These are phyloP conservation scores for Myochromella boudieri DNA, from an alignment of 768 basidiomycete genomes.

Conservation along the genomic window DNA sequence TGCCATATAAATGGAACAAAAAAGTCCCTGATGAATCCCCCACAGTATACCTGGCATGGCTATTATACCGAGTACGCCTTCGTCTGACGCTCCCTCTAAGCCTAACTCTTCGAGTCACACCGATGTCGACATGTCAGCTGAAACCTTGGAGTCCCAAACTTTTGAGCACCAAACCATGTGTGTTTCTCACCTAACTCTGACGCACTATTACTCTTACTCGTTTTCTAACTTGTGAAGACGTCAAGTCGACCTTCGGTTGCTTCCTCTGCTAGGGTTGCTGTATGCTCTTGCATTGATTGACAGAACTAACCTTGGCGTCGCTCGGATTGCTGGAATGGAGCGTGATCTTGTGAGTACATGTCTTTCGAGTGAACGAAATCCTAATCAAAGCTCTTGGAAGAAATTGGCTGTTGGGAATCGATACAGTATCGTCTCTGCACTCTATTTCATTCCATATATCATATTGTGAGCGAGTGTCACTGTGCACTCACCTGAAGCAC, in stretches of 20 bases:
- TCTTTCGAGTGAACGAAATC: not conserved
- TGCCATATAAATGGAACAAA: constrained; percentile 9
- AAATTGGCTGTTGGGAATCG: constrained; percentile 35
- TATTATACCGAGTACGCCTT: constrained; percentile 5
- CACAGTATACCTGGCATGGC: constrained; percentile 10
- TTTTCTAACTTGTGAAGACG: constrained; percentile 20
- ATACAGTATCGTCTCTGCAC: constrained; percentile 44
- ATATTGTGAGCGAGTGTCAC: constrained; percentile 34
- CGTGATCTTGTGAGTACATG: constrained; percentile 26
- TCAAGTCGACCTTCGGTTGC: constrained; percentile 31
- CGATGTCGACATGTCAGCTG: not conserved
- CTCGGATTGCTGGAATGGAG: constrained; percentile 37
- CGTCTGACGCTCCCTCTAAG: constrained; percentile 2
- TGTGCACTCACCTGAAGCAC: not conserved
- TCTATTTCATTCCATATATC: constrained; percentile 50
- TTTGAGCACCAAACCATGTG: constrained; percentile 21
- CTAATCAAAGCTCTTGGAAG: constrained; percentile 21
- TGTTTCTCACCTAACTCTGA: not conserved
- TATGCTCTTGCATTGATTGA: constrained; percentile 36
- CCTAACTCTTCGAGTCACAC: not conserved
- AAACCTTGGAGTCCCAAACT: not conserved
- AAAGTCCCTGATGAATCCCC: not conserved
- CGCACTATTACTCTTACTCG: constrained; percentile 4
- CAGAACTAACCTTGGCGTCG: constrained; percentile 32
- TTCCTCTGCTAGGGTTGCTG: constrained; percentile 34